phyloP scores from a whole-genome alignment of 2,329 filamentous ascomycete species.

The Exophiala xenobiotica region DNA sequence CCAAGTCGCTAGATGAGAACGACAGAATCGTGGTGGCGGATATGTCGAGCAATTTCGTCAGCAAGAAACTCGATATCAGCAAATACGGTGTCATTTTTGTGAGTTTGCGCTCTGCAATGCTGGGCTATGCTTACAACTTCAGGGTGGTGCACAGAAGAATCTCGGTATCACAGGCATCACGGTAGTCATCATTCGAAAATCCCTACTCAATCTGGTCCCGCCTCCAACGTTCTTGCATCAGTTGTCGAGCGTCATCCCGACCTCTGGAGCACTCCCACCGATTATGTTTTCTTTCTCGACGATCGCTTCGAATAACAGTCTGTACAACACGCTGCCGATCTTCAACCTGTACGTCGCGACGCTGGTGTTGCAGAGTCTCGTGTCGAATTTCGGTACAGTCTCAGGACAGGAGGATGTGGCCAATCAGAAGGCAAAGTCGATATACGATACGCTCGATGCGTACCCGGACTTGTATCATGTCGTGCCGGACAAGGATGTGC shows the following conservation, averaged over 20 bases:
- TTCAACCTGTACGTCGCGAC: conserved; percentile 91
- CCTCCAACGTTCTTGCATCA: conserved; percentile 67
- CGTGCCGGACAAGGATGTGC: conserved; percentile 70
- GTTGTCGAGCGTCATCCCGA: conserved; percentile 62
- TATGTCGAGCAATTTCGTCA: conserved; percentile 93
- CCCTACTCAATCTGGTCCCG: conserved; percentile 68
- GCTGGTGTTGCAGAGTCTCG: conserved; percentile 77
- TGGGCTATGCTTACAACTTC: conserved; percentile 8
- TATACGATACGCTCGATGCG: conserved; percentile 76
- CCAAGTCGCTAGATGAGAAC: conserved; percentile 63
- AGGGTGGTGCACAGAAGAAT: conserved; percentile 87
- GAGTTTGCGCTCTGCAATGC: conserved; percentile 28
- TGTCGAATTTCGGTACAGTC: conserved; percentile 67
- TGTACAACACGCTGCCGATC: conserved; percentile 95
- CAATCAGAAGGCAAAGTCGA: conserved; percentile 69
- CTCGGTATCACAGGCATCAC: conserved; percentile 83
- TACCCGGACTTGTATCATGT: conserved; percentile 68
- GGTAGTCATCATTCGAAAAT: conserved; percentile 80
- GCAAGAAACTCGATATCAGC: conserved; percentile 69
- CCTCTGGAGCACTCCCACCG: conserved; percentile 60
- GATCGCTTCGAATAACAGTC: conserved; percentile 86
- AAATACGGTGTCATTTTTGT: conserved; percentile 88
- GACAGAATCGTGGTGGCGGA: conserved; percentile 81
- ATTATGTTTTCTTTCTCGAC: conserved; percentile 79
- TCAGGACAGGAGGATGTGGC: conserved; percentile 73